These are phyloP conservation scores for Penicillium olsonii DNA, from an alignment of 2,329 filamentous ascomycete species.

Conservation along the genomic window DNA sequence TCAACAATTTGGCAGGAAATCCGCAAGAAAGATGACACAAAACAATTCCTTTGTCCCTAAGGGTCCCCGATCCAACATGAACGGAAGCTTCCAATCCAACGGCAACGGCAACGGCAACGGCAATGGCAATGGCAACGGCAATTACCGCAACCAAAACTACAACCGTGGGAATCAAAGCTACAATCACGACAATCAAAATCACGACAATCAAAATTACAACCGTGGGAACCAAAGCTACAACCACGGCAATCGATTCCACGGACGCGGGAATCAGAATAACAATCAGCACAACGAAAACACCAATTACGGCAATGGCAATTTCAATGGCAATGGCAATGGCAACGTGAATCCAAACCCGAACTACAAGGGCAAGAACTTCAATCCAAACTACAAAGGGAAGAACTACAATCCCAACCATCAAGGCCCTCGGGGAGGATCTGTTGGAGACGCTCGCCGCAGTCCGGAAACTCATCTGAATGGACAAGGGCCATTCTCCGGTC, in stretches of 20 bases:
- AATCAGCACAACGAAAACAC: neutral
- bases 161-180: neutral
- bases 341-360: neutral
- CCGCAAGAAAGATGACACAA: neutral
- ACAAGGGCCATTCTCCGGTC: neutral
- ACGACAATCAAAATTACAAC: neutral
- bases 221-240: neutral
- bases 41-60: neutral
- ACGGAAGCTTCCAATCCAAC: neutral
- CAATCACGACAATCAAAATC: neutral
- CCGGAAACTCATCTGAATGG: neutral
- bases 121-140: neutral
- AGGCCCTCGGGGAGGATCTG: neutral
- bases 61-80: neutral
- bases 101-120: neutral
- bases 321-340: neutral
- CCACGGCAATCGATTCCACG: neutral
- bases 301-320: neutral
- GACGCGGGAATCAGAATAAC: neutral
- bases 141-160: neutral
- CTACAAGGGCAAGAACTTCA: conserved; percentile 2
- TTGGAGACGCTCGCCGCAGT: neutral
- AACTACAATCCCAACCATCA: neutral
- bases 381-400: conserved; percentile 2
- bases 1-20: neutral